Percentiles rank a stretch among this genome's conserved stretches.
Evolutionary conservation across 306 rosid species (phyloP).

Genomic region (Cucurbita moschata): DNA sequence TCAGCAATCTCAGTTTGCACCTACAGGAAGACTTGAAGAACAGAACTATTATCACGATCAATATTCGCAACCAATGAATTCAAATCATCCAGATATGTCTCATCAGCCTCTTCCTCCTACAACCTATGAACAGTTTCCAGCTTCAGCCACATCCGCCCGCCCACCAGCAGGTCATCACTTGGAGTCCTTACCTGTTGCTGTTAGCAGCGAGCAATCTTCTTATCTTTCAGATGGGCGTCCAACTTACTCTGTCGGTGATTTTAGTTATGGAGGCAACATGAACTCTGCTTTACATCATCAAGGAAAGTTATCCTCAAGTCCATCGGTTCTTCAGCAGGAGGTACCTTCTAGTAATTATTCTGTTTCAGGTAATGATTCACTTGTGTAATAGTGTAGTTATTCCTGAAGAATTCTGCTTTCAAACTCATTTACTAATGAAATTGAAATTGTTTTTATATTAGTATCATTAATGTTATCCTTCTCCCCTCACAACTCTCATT

Average conservation of each 20-base stretch:
- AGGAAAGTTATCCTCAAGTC: slow-evolving; percentile 44
- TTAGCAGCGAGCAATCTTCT: slow-evolving; percentile 32
- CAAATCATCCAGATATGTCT: slow-evolving; percentile 36
- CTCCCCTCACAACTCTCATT: neutral
- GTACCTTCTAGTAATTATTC: slow-evolving; percentile 99
- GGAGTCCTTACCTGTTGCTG: slow-evolving; percentile 33
- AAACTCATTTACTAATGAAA: slow-evolving; percentile 18
- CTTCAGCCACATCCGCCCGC: slow-evolving; percentile 33
- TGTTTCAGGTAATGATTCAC: slow-evolving; percentile 85
- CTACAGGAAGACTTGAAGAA: slow-evolving; percentile 52
- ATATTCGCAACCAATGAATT: slow-evolving; percentile 40
- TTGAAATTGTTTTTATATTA: neutral
- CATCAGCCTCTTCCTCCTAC: slow-evolving; percentile 48
- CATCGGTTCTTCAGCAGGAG: slow-evolving; percentile 97
- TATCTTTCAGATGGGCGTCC: slow-evolving; percentile 45
- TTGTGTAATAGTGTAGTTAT: slow-evolving; percentile 50
- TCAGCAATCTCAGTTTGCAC: slow-evolving; percentile 56
- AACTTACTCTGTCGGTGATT: slow-evolving; percentile 35
- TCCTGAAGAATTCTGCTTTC: slow-evolving; percentile 23
- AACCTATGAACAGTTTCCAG: slow-evolving; percentile 58
- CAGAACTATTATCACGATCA: slow-evolving; percentile 63
- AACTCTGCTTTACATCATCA: slow-evolving; percentile 40
- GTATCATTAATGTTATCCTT: neutral
- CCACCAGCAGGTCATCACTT: slow-evolving; percentile 32
- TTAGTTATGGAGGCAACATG: slow-evolving; percentile 34